Evolutionary conservation across 805 yeast genomes (phyloP), one percentile per base, ranked within the genome.

Genomic region (Kuraishia piskuri): DNA sequence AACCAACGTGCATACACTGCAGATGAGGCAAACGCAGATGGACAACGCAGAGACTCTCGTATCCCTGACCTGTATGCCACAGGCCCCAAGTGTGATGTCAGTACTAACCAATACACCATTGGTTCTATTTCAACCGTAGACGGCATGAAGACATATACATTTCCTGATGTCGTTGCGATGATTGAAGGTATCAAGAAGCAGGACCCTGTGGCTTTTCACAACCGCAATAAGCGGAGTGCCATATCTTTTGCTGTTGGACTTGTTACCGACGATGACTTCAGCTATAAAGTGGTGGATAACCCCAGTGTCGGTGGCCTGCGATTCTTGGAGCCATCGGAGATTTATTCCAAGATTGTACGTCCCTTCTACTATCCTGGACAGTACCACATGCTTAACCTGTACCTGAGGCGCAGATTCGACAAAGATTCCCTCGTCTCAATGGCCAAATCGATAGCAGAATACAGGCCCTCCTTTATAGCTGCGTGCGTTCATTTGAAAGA

Each of bases 311-410:
- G 75, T 60, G 81, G 80, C 0, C 58, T 77, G 24, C 60, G 72
- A 22, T 82, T 69, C 65, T 76, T 75, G 54, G 88, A 86, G 57
- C 89, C 94, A 0, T 83, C 82, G 61, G 92, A 87, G 57, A 86
- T 92, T 14, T 94, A 92, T 69, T 82, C 86, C 21, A 76, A 80
- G 51, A 88, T 92, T 17, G 75, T 70, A 22, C 75, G 72, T 52
- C 97, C 98, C 0, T 94, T 87, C 63, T 80, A 91, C 8, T 92
- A 94, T 64, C 91, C 96, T 0, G 87, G 90, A 1, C 97, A 97
- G 2, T 92, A 86, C 66, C 97, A 90, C 67, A 81, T 84, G 49
- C 74, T 92, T 54, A 82, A 88, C 60, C 77, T 82, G 10, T 91
- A 91, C 64, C 71, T 92, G 55, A 74, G 85, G 54, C 72, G 78